Conservation (phyloP, 1,284 basidiomycete species). For the Lignosus rhinocerotis region DNA sequence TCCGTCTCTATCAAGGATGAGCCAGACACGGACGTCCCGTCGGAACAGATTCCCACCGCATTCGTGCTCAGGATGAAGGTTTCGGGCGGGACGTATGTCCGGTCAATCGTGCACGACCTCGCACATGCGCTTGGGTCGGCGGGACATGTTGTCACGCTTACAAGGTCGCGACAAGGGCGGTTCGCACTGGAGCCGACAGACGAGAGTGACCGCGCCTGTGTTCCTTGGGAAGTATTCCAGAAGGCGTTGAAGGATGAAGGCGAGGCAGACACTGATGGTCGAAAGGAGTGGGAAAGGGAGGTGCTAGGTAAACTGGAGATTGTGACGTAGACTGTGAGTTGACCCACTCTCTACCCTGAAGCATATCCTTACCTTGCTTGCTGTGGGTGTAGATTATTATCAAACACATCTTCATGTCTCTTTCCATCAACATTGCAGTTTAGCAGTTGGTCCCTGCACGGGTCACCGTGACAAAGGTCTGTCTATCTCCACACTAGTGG, state of each 20-base stretch:
- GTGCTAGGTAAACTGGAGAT: conserved; percentile 63
- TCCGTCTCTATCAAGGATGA: conserved; percentile 35
- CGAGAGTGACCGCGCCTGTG: conserved; percentile 51
- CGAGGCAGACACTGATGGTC: conserved; percentile 61
- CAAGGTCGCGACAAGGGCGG: conserved; percentile 81
- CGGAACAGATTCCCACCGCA: conserved; percentile 63
- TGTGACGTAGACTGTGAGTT: conserved; percentile 35
- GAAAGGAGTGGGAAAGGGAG: conserved; percentile 71
- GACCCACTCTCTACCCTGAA: not conserved
- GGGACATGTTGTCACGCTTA: conserved; percentile 89
- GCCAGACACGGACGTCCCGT: conserved; percentile 35
- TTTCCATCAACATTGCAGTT: not conserved
- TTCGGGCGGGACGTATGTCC: conserved; percentile 95
- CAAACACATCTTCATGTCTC: not conserved
- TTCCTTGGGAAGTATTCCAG: conserved; percentile 82
- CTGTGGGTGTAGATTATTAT: not conserved
- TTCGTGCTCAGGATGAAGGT: conserved; percentile 91
- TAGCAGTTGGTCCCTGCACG: not conserved
- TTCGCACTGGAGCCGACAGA: conserved; percentile 59
- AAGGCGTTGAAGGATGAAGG: conserved; percentile 58
- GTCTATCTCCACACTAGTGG: not conserved
- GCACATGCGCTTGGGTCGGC: conserved; percentile 81
- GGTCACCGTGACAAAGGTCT: not conserved
- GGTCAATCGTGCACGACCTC: conserved; percentile 90
- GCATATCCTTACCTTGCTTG: not conserved